phyloP scores from a whole-genome alignment of 2,329 filamentous ascomycete genomes.

The Fonsecaea erecta region DNA sequence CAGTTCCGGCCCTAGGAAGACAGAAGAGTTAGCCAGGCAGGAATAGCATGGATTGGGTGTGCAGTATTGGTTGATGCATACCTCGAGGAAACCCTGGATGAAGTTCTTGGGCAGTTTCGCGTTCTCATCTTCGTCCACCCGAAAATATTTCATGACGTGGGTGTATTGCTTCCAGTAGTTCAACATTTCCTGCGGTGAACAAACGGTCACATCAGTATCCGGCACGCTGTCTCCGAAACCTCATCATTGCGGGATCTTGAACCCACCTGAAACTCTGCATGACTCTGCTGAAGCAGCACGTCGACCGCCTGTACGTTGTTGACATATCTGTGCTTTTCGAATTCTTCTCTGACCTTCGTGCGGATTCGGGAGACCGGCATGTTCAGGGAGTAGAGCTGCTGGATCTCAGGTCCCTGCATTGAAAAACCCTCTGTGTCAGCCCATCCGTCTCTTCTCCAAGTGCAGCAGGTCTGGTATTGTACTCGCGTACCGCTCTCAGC shows the following conservation, averaged over 20 bases:
- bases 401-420: conserved; percentile 86
- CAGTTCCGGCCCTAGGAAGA: conserved; percentile 29
- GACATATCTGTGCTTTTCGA: conserved; percentile 92
- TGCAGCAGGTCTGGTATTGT: neutral
- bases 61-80: conserved; percentile 51
- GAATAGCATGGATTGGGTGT: neutral
- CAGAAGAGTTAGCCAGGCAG: conserved; percentile 10
- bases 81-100: conserved; percentile 94
- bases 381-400: conserved; percentile 94
- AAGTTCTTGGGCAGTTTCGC: conserved; percentile 82
- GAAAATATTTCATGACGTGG: conserved; percentile 97
- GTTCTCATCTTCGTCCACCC: conserved; percentile 78
- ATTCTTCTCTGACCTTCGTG: conserved; percentile 94
- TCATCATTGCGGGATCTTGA: neutral
- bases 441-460: neutral
- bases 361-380: conserved; percentile 85
- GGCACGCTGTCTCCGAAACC: neutral
- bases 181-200: conserved; percentile 78
- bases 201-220: conserved; percentile 11
- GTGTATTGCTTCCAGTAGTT: conserved; percentile 99
- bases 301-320: conserved; percentile 87
- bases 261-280: conserved; percentile 88
- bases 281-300: conserved; percentile 85
- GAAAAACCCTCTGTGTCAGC: conserved; percentile 18
- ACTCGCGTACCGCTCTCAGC: conserved; percentile 81